Evolutionary conservation across 2,329 filamentous ascomycete genomes (phyloP), one percentile per base, ranked within the genome.

Genomic region (Bipolaris bicolor): DNA sequence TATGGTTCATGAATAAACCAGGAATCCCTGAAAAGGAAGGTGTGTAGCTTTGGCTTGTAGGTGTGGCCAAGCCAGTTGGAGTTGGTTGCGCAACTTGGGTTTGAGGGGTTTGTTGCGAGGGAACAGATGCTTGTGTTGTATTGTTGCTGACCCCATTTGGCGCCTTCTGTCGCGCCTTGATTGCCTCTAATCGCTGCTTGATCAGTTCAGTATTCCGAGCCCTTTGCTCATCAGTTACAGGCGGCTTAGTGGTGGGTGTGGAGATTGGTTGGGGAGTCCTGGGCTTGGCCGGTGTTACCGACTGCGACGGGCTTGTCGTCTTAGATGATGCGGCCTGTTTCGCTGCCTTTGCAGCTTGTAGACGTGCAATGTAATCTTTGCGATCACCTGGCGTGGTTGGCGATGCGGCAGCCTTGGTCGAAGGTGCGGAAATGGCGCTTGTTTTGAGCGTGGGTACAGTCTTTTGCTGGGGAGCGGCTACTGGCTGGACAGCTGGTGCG

Each of bases 151-250:
- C 52, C 26, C 55, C 40, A 5, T 45, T 18, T 3, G 49, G 20
- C 34, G 58, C 63, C 49, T 66, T 68, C 39, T 60, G 63, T 33
- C 64, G 61, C 13, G 69, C 69, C 53, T 68, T 71, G 43, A 76
- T 60, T n/a, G 89, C 89, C 58, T 92, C 90, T 70, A 96, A 88
- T 64, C 91, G 92, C 70, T 91, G 86, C 62, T 91, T 87, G 45
- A 93, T 82, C 31, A 92, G 78, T 57, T 91, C 90, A 58, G 90
- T 96, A 63, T 92, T 86, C 69, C 88, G 86, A 31, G 80, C 79
- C 63, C 79, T 85, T 67, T 78, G 75, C 40, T 78, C 79, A 5
- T 73, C 70, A 3, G 67, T 69, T 11, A 64, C 58, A 13, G 46
- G 68, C 53, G 59, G 60, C 58, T 62, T 60, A 6, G 54, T 45